Percentiles rank a stretch among this genome's conserved stretches.
phyloP scores from a whole-genome alignment of 306 rosid species.

The Trifolium repens region DNA sequence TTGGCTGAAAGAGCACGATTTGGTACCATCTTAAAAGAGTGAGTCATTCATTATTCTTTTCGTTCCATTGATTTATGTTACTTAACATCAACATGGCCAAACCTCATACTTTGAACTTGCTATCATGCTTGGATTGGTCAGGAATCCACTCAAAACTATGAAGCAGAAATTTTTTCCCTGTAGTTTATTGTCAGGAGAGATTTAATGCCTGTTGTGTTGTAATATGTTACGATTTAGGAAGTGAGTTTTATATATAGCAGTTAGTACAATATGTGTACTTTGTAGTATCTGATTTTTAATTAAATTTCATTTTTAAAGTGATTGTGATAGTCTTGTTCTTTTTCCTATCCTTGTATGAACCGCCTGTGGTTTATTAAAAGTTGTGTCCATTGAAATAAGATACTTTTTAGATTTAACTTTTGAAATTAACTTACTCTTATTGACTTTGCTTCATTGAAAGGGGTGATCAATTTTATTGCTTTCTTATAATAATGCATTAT shows the following conservation, averaged over 20 bases:
- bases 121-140: conserved; percentile 9
- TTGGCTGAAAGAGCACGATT: conserved; percentile 85
- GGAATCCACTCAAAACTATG: background rate
- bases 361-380: background rate
- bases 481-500: background rate
- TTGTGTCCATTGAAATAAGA: background rate
- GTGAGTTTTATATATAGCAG: background rate
- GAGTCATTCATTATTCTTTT: conserved; percentile 43
- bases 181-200: background rate
- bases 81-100: background rate
- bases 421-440: background rate
- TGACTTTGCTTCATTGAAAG: background rate
- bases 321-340: background rate
- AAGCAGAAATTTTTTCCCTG: background rate
- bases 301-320: background rate
- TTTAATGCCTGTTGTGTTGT: background rate
- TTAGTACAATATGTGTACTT: background rate
- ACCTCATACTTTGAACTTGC: conserved; percentile 15
- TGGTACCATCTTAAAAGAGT: conserved; percentile 82
- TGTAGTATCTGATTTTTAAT: conserved; percentile 2
- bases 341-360: background rate
- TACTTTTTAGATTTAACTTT: background rate
- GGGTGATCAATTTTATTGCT: background rate
- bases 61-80: conserved; percentile 17
- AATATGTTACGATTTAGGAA: conserved; percentile 4